Evolutionary conservation across 768 basidiomycete genomes (phyloP).

Genomic region (Gyrodon lividus): DNA sequence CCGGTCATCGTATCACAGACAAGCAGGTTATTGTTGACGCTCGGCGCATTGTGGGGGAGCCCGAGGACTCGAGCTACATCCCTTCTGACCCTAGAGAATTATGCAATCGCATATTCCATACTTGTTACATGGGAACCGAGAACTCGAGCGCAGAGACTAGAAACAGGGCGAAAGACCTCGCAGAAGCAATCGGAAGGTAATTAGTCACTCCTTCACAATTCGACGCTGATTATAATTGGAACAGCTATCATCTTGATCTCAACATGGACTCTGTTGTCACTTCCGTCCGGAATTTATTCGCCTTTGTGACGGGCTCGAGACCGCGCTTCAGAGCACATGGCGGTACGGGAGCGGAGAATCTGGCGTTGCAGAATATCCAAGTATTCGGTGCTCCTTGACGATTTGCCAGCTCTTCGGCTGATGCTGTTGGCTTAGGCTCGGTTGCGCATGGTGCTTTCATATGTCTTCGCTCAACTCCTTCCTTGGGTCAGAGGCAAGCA

Average conservation of each 20-base stretch:
- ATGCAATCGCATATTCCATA: conserved; percentile 85
- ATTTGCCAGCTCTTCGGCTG: not conserved
- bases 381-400: conserved; percentile 31
- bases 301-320: conserved; percentile 70
- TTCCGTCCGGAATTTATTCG: conserved; percentile 80
- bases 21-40: conserved; percentile 89
- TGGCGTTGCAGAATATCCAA: conserved; percentile 97
- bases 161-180: conserved; percentile 80
- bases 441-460: conserved; percentile 90
- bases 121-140: conserved; percentile 99
- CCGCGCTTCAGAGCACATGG: conserved; percentile 86
- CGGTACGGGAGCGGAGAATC: conserved; percentile 83
- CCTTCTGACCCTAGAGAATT: conserved; percentile 90
- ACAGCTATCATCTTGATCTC: conserved; percentile 88
- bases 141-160: conserved; percentile 90
- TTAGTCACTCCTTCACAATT: conserved; percentile 4
- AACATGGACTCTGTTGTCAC: conserved; percentile 95
- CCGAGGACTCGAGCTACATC: conserved; percentile 75
- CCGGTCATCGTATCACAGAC: conserved; percentile 42
- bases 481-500: conserved; percentile 85
- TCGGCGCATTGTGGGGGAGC: conserved; percentile 82
- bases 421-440: conserved; percentile 57
- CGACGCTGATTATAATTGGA: not conserved
- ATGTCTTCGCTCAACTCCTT: conserved; percentile 91
- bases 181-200: conserved; percentile 87